Base-by-base conservation (phyloP, 805 yeast species). In the Priceomyces castillae region DNA sequence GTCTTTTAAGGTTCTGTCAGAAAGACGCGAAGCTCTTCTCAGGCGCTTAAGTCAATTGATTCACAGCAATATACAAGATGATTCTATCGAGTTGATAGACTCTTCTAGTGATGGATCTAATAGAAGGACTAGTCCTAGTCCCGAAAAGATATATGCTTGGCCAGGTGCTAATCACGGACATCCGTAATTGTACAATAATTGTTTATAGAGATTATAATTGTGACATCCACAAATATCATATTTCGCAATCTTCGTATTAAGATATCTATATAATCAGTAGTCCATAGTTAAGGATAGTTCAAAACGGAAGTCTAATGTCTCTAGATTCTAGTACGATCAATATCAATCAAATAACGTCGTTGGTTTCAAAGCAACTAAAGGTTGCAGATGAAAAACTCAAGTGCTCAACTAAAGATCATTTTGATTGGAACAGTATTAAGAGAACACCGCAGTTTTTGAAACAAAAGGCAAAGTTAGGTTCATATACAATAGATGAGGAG, bases 81-180 rank as follows among this genome's bases (percentile, higher is more conserved):
- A 46, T 39, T 16, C 43, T 39, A 34, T 42, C 18, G 48, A 46
- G 23, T 38, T 53, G 35, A 45, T 40, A 23, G 60, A 59, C 11
- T 37, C 49, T 4, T 30, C 48, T 15, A 49, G 61, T 39, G 57
- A 53, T 7, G 37, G 39, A 4, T 51, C 54, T 11, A 57, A 63
- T 36, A 44, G 59, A 17, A 56, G 61, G 2, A 47, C 61, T 2
- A 58, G 67, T 1, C 70, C 71, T 4, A 57, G 55, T 6, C 71
- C 72, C 1, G 74, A 70, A 42, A 59, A 56, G 35, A 68, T 70
- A 6, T 61, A 65, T 25, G 76, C 87, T 1, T 82, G 87, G 87
- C 87, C 87, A 0, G 86, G 86, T 0, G 72, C 79, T 11, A 75
- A 81, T 50, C 86, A 80, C 51, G 84, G 84, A 0, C 87, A 82